Base-by-base conservation (phyloP, 1,284 basidiomycete genomes). In the Naganishia sp. region DNA sequence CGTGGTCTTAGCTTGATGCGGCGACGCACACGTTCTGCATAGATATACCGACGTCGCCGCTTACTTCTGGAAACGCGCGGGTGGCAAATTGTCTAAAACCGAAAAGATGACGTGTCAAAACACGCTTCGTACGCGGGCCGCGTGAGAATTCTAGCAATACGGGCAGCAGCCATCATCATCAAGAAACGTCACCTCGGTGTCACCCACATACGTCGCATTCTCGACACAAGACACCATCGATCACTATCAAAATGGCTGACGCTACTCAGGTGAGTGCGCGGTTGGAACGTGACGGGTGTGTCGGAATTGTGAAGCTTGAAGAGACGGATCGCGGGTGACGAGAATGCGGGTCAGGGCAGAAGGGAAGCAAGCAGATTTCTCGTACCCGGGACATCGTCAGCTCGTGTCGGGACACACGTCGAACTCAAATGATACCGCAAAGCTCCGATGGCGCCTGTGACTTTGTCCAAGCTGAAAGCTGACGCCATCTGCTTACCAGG, bases 61-160 rank as follows among this genome's bases (percentile, higher is more conserved):
- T 28, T 28, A 28, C 28, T 39, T 9, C 2, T n/a, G 28, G 25
- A 9, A n/a, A 36, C 10, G 31, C 33, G 10, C 16, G 13, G 11
- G 39, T 23, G 55, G 15, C 21, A 16, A 15, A 18, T 31, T 25
- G 25, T 13, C 2, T 1, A n/a, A 6, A 15, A 13, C n/a, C 36
- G 21, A 16, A 42, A 46, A 18, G 33, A n/a, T 39, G 42, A 57
- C 55, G 55, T 57, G 55, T 57, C 43, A 57, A 57, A 28, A 25
- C 16, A 45, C 11, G 18, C n/a, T 11, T 11, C n/a, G 25, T 33
- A 25, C 53, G 31, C 42, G 43, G 55, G 43, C 56, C 46, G 39
- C 57, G 57, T 60, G 57, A 61, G 59, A 61, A 42, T 44, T 52
- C 31, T 25, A 52, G 59, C 55, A 56, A 44, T 23, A 44, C 13